Evolutionary conservation across 1,284 basidiomycete species (phyloP).

Genomic region (Trametes versicolor): DNA sequence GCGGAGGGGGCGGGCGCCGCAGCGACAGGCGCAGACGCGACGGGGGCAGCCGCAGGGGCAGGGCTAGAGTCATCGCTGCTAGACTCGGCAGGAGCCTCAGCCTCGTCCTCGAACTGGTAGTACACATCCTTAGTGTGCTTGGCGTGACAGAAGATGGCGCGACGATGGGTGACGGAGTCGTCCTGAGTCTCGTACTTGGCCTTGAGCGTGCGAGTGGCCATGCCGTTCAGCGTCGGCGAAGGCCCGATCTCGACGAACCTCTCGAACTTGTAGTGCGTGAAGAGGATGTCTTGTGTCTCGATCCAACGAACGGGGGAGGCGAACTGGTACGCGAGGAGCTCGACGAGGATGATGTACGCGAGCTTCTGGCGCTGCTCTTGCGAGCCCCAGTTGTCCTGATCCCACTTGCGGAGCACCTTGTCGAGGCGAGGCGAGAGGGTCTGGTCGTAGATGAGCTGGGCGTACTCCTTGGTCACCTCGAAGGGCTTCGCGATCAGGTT

Average conservation of each 20-base stretch:
- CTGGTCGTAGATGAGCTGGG: slow-evolving; percentile 95
- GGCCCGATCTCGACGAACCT: slow-evolving; percentile 96
- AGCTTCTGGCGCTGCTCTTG: slow-evolving; percentile 89
- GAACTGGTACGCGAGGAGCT: slow-evolving; percentile 96
- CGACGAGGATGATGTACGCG: slow-evolving; percentile 95
- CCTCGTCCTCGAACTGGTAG: slow-evolving; percentile 96
- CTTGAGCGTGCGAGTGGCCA: slow-evolving; percentile 95
- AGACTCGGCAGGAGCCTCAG: slow-evolving; percentile 58
- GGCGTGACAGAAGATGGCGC: slow-evolving; percentile 91
- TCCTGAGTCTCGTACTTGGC: slow-evolving; percentile 95
- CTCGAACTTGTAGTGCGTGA: slow-evolving; percentile 91
- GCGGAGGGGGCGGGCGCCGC: slow-evolving; percentile 59
- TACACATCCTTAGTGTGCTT: slow-evolving; percentile 98
- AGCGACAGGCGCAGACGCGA: slow-evolving; percentile 54
- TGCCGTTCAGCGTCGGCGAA: slow-evolving; percentile 94
- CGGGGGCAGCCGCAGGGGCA: slow-evolving; percentile 55
- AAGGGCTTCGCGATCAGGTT: slow-evolving; percentile 97
- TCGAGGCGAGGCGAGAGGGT: slow-evolving; percentile 94
- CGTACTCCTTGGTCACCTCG: slow-evolving; percentile 89
- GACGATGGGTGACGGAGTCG: slow-evolving; percentile 83
- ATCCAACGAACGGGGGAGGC: slow-evolving; percentile 98
- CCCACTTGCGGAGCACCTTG: slow-evolving; percentile 94
- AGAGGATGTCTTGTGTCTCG: slow-evolving; percentile 96
- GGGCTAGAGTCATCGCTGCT: slow-evolving; percentile 48
- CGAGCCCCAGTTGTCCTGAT: slow-evolving; percentile 89